These are phyloP conservation scores for Fusarium tjaetaba DNA, from an alignment of 2,329 filamentous ascomycete species.

Conservation along the genomic window DNA sequence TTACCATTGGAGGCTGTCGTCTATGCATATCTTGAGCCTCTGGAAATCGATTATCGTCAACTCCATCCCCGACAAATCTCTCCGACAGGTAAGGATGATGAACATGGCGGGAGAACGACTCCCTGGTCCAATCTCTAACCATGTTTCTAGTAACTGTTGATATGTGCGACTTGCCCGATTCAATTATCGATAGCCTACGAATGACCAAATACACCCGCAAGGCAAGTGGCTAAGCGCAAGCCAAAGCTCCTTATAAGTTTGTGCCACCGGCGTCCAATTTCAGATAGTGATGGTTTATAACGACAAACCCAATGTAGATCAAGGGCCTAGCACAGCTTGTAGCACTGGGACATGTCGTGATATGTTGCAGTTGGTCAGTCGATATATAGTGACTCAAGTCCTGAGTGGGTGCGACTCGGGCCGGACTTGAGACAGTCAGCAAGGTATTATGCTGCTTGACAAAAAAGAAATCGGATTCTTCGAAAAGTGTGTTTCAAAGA, in stretches of 20 bases:
- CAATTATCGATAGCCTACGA: neutral
- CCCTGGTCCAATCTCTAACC: conserved; percentile 55
- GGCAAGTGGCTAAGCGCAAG: neutral
- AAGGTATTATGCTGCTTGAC: neutral
- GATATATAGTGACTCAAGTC: neutral
- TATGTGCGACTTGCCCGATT: neutral
- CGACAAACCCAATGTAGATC: neutral
- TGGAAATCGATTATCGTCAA: conserved; percentile 49
- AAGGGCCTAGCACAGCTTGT: neutral
- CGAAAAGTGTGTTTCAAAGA: neutral
- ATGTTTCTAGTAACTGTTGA: conserved; percentile 41
- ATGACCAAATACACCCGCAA: neutral
- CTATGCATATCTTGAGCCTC: conserved; percentile 50
- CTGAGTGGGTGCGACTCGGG: neutral
- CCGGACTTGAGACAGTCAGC: neutral
- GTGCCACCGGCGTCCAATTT: neutral
- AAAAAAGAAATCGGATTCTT: neutral
- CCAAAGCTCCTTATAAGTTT: neutral
- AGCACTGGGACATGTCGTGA: conserved; percentile 26
- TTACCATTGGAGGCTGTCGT: conserved; percentile 54
- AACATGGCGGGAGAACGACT: conserved; percentile 52
- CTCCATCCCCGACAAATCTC: conserved; percentile 42
- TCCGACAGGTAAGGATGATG: conserved; percentile 45
- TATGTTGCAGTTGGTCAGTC: neutral
- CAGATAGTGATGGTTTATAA: neutral